Evolutionary conservation across 331 rosid genomes (phyloP), one percentile per base, ranked within the genome.

Genomic region (Dryas integrifolia): DNA sequence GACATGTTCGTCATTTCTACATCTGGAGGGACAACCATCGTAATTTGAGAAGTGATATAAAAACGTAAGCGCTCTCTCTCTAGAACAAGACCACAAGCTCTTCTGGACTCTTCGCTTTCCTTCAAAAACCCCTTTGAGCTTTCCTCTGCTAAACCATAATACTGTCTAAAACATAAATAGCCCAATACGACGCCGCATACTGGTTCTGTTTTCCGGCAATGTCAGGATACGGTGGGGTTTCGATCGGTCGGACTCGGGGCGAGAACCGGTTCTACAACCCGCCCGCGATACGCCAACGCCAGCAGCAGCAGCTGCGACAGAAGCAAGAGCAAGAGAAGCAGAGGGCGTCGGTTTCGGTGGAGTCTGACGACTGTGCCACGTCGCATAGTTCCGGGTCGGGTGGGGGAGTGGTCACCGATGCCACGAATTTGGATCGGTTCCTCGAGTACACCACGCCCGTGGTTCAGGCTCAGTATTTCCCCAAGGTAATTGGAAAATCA

Each of bases 341-440:
- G 79, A 53, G 49, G 76, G 40, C 58, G 57, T 69, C 68, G 30
- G 74, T 66, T 46, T 72, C 78, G 24, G 83, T 53, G 77, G 85
- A 65, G 58, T 75, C 82, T 1, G 88, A 82, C 55, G 88, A 76
- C 59, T 79, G 81, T 52, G 82, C 84, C 48, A 83, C 96, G 59
- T 78, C 92, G 7, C 82, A 84, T 78, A 84, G 88, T 70, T 90
- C 92, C 64, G 83, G 84, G 76, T 89, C 96, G 39, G 81, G 73
- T 86, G 90, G 18, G 78, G 88, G 38, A 79, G 82, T 13, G 76
- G 76, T 75, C 12, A 80, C 82, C 38, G 88, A 84, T n/a, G 66
- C 83, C 47, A 81, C 90, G 50, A 92, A 92, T 87, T 88, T 92
- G 83, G 96, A 92, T 88, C 92, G 98, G 11, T 92, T 90, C 24